A percentile compares a stretch with the other conserved stretches of the same genome.
Evolutionary conservation across 306 rosid species (phyloP).

Genomic region (Heteromeles arbutifolia): DNA sequence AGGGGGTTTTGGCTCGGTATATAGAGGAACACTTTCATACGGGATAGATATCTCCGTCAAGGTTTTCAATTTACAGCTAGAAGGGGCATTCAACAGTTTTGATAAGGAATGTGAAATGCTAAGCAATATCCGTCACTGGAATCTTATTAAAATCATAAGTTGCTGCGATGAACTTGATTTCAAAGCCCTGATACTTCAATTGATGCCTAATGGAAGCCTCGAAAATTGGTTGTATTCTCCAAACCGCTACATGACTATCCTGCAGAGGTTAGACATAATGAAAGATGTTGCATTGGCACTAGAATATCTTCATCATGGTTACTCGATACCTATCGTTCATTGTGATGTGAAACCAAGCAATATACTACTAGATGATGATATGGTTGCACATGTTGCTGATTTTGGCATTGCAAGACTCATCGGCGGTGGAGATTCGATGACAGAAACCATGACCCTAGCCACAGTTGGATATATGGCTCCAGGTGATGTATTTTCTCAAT

Average conservation of each 20-base stretch:
- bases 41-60: background rate
- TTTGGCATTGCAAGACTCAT: too few species aligned
- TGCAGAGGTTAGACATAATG: background rate
- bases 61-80: background rate
- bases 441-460: too few species aligned
- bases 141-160: background rate
- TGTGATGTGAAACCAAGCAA: too few species aligned
- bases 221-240: background rate
- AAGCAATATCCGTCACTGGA: background rate
- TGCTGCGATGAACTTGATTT: background rate
- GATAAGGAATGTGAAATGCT: background rate
- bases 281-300: background rate
- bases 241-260: background rate
- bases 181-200: background rate
- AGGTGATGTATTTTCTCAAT: background rate
- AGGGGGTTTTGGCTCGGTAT: background rate
- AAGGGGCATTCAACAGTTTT: background rate
- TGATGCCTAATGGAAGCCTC: background rate
- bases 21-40: background rate
- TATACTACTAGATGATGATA: too few species aligned
- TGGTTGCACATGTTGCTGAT: too few species aligned
- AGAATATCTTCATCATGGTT: background rate
- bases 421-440: too few species aligned
- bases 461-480: background rate
- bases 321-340: too few species aligned